Base-by-base conservation (phyloP, 805 yeast species). In the Sungouiella thailandica region DNA sequence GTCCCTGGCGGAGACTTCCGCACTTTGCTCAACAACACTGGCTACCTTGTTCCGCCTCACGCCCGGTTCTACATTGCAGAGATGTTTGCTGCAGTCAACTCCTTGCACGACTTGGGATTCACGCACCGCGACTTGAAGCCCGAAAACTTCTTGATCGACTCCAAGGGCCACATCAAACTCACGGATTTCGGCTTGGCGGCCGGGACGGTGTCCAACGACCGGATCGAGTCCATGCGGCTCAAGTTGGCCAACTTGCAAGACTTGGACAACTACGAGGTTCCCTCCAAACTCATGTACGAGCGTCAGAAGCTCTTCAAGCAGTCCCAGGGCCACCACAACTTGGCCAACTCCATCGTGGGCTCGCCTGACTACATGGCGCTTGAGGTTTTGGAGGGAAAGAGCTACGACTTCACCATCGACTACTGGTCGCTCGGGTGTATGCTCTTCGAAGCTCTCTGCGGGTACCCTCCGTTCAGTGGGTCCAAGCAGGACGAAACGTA, bases 1-100 rank as follows among this genome's bases (percentile, higher is more conserved):
- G 98, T 93, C n/a, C 97, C 99, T 7, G 99, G 99, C 39, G 99
- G 99, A 34, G 99, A 93, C 57, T 93, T 86, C 67, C 80, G 99
- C 55, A 93, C 98, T 0, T 65, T 93, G 40, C 74, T 93, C 44
- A 89, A 88, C 58, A 90, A 89, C 57, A 90, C 97, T 5, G 96
- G 96, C 23, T 84, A 83, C 37, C 67, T 93, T 47, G 84, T 86
- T 40, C 95, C 97, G 2, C 88, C 94, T 3, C 98, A 93, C 55
- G 95, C 97, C 1, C 75, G 97, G 39, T 93, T 93, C 63, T 93
- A 93, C 57, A 76, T 93, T 44, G 79, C 90, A 42, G 97, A 93
- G 61, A 93, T 93, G 99, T 90, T 93, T 60, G 80, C 88, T 29
- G 85, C 97, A 1, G 88, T 93, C 13, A 87, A 90, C 51, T 88